Conservation (phyloP, 176 grass and related monocot genomes). For the Dactylis glomerata region DNA sequence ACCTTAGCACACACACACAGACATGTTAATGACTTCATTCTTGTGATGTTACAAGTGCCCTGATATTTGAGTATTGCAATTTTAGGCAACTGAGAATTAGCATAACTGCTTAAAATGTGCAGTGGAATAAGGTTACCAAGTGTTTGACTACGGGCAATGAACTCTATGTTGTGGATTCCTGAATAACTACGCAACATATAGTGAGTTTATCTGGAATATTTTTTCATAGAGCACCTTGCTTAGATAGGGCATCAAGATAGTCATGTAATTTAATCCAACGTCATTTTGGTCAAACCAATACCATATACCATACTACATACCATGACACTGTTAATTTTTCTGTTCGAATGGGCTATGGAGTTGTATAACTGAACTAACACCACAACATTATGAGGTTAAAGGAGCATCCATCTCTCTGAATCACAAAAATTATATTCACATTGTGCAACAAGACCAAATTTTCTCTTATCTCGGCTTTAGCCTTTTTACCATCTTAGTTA, state of each 20-base stretch:
- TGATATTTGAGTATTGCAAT: not conserved
- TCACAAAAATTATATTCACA: not conserved
- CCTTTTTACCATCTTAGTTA: slow-evolving; percentile 1
- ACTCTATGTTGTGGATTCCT: not conserved
- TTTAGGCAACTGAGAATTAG: not conserved
- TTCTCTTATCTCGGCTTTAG: not conserved
- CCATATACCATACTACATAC: not conserved
- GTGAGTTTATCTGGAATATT: not conserved
- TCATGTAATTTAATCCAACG: not conserved
- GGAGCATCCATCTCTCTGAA: not conserved
- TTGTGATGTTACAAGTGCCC: not conserved
- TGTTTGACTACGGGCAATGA: not conserved
- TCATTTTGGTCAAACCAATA: not conserved
- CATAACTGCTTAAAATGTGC: not conserved
- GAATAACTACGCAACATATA: not conserved
- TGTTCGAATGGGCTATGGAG: not conserved
- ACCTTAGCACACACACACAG: not conserved
- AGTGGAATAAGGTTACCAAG: not conserved
- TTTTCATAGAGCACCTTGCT: not conserved
- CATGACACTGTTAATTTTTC: not conserved
- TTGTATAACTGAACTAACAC: not conserved
- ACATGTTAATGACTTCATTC: not conserved
- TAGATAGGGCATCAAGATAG: not conserved
- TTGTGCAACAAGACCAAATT: not conserved
- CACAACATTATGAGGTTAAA: not conserved